A percentile compares a stretch with the other conserved stretches of the same genome.
These are phyloP conservation scores for Monoraphidium neglectum DNA, from an alignment of 139 green algal species.

Conservation along the genomic window DNA sequence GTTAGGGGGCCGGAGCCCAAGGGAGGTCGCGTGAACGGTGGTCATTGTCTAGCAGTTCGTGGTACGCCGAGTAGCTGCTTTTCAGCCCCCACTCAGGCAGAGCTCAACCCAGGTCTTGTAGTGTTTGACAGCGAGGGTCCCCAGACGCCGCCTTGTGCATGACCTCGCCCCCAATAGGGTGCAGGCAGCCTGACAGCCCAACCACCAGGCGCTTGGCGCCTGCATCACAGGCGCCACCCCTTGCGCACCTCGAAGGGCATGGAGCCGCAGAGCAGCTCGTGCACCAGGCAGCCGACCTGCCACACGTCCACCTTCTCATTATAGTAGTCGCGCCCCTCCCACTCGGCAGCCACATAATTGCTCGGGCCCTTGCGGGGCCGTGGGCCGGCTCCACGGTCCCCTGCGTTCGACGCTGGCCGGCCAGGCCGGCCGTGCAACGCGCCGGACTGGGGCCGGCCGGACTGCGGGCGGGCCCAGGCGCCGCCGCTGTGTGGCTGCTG, in stretches of 20 bases:
- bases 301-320: slow-evolving; percentile 65
- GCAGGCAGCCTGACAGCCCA: too few species aligned
- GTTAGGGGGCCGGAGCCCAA: neutral
- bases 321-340: slow-evolving; percentile 44
- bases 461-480: too few species aligned
- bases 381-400: neutral
- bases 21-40: neutral
- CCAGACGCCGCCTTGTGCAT: neutral
- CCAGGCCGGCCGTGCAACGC: too few species aligned
- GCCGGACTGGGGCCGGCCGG: too few species aligned
- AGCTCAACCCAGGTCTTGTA: neutral
- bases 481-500: too few species aligned
- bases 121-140: neutral
- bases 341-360: neutral
- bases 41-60: neutral
- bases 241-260: slow-evolving; percentile 48
- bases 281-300: slow-evolving; percentile 58
- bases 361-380: too few species aligned
- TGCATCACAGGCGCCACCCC: neutral
- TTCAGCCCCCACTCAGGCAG: neutral
- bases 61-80: neutral
- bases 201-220: too few species aligned
- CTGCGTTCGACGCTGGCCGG: neutral
- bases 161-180: neutral
- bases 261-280: slow-evolving; percentile 57